Percentiles rank a stretch among this genome's conserved stretches.
Evolutionary conservation across 2,329 filamentous ascomycete species (phyloP).

Genomic region (Plenodomus lindquistii): DNA sequence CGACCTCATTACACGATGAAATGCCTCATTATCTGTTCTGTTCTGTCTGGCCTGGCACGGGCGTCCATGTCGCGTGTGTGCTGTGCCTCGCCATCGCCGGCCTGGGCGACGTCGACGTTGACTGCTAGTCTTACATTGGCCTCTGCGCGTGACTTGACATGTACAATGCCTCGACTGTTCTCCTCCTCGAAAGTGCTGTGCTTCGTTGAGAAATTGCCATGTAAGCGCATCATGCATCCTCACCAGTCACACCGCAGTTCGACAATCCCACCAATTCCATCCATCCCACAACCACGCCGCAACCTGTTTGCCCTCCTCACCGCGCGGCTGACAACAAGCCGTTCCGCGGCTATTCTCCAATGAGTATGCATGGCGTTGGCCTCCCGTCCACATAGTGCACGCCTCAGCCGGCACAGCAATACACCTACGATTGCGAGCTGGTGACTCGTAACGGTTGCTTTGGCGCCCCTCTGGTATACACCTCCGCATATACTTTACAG

Average conservation of each 20-base stretch:
- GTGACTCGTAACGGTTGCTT: neutral
- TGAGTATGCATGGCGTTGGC: slow-evolving; percentile 13
- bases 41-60: neutral
- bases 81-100: neutral
- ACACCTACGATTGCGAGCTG: neutral
- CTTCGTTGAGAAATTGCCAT: neutral
- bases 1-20: slow-evolving; percentile 6
- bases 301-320: neutral
- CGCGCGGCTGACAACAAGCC: slow-evolving; percentile 1
- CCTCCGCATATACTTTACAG: neutral
- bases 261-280: neutral
- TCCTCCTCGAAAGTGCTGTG: neutral
- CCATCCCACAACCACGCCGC: neutral
- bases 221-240: neutral
- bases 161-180: neutral
- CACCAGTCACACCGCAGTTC: neutral
- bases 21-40: slow-evolving; percentile 14
- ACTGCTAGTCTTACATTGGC: neutral
- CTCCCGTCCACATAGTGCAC: slow-evolving; percentile 6
- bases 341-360: slow-evolving; percentile 21
- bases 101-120: no score
- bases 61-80: neutral
- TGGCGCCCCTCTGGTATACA: neutral
- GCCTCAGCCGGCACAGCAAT: slow-evolving; percentile 11
- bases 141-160: neutral